Evolutionary conservation across 768 basidiomycete species (phyloP).

Genomic region (Nevesoporus exiguus): DNA sequence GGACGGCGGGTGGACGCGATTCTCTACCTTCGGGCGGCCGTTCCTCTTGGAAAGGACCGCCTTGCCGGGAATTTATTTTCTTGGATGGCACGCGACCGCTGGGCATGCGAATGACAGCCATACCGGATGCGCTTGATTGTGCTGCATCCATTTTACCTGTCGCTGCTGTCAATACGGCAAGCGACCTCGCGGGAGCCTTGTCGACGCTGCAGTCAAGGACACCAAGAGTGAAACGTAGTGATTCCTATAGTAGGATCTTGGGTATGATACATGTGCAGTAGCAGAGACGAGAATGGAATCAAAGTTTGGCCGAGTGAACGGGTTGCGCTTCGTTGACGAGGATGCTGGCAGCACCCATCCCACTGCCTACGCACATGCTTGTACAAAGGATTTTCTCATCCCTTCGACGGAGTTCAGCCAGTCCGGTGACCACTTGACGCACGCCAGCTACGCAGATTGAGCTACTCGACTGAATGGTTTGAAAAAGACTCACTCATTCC

Average conservation of each 20-base stretch:
- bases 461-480: slow-evolving; percentile 9
- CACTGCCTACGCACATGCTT: slow-evolving; percentile 79
- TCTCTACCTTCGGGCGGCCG: slow-evolving; percentile 58
- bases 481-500: slow-evolving; percentile 65
- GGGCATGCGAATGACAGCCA: slow-evolving; percentile 55
- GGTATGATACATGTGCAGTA: not conserved
- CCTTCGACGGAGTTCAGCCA: slow-evolving; percentile 72
- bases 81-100: not conserved
- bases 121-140: slow-evolving; percentile 69
- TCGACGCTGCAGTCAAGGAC: slow-evolving; percentile 43
- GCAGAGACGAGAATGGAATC: not conserved
- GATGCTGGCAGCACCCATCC: slow-evolving; percentile 84
- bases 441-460: slow-evolving; percentile 56
- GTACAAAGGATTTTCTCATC: slow-evolving; percentile 74
- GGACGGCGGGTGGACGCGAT: slow-evolving; percentile 76
- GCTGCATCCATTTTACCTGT: slow-evolving; percentile 62
- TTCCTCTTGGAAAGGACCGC: slow-evolving; percentile 60
- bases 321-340: slow-evolving; percentile 64
- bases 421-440: slow-evolving; percentile 85
- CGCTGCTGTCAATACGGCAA: slow-evolving; percentile 54
- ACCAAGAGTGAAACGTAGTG: not conserved
- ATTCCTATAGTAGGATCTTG: not conserved
- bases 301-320: slow-evolving; percentile 24
- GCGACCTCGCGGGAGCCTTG: slow-evolving; percentile 44
- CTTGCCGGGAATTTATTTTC: not conserved